These are phyloP conservation scores for Stellera chamaejasme DNA, from an alignment of 345 rosid genomes.

Conservation along the genomic window DNA sequence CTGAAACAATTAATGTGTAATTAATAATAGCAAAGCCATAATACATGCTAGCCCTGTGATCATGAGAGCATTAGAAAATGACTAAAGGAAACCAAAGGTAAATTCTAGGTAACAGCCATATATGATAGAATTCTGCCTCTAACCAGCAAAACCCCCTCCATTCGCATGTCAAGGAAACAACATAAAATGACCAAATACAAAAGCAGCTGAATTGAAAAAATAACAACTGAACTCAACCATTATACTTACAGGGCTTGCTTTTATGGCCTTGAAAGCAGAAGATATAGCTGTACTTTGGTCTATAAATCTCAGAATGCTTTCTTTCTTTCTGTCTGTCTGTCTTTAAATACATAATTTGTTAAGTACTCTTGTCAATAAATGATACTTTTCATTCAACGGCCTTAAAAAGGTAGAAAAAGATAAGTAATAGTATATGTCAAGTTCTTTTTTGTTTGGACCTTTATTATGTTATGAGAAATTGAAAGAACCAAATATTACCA, in stretches of 20 bases:
- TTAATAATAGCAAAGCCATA: slow-evolving; percentile 1
- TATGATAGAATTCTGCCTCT: too few relatives aligned
- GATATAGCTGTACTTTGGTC: slow-evolving; percentile 87
- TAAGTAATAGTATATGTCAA: slow-evolving; percentile 6
- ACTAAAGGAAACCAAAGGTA: too few relatives aligned
- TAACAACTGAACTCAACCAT: slow-evolving; percentile 3
- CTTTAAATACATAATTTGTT: slow-evolving; percentile 47
- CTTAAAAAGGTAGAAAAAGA: slow-evolving; percentile 9
- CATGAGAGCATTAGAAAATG: too few relatives aligned
- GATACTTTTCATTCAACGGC: slow-evolving; percentile 6
- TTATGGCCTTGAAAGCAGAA: slow-evolving; percentile 74
- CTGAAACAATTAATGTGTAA: slow-evolving; percentile 32
- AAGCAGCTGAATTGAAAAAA: background rate
- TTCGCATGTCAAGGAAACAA: background rate
- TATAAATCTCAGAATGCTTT: slow-evolving; percentile 75
- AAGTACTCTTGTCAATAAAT: slow-evolving; percentile 23
- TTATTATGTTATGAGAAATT: slow-evolving; percentile 2
- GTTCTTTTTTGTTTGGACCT: background rate
- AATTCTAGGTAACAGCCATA: too few relatives aligned
- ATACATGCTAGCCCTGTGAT: background rate
- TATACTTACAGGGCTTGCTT: slow-evolving; percentile 82
- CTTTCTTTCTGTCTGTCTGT: slow-evolving; percentile 90
- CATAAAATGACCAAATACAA: background rate
- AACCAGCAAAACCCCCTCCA: too few relatives aligned
- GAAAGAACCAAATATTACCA: slow-evolving; percentile 34